Percentiles rank a stretch among this genome's conserved stretches.
Evolutionary conservation across 192 early-diverging fungal species (phyloP).

Genomic region (Linderina pennispora): DNA sequence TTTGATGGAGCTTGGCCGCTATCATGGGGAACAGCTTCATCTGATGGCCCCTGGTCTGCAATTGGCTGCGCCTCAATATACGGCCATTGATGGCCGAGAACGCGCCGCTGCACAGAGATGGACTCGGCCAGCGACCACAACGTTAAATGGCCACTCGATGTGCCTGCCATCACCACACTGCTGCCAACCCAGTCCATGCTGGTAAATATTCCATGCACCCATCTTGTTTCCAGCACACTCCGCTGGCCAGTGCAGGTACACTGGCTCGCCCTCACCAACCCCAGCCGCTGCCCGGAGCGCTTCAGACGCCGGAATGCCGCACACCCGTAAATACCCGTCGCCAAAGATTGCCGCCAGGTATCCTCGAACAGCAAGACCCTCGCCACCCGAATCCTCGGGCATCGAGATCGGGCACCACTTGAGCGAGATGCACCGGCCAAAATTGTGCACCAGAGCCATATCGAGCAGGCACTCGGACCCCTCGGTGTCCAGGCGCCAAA

Average conservation of each 20-base stretch:
- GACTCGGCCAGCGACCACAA: conserved; percentile 13
- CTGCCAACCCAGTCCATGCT: conserved; percentile 23
- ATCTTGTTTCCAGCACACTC: conserved; percentile 16
- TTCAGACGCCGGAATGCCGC: conserved; percentile 16
- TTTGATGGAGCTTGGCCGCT: background rate
- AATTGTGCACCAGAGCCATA: conserved; percentile 18
- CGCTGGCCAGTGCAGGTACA: conserved; percentile 24
- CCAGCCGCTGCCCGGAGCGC: background rate
- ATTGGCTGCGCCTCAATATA: too few species aligned
- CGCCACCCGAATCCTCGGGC: background rate
- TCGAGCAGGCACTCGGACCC: conserved; percentile 6
- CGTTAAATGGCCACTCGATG: conserved; percentile 14
- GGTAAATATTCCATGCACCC: conserved; percentile 22
- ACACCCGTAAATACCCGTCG: conserved; percentile 31
- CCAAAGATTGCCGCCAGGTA: conserved; percentile 31
- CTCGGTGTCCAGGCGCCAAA: conserved; percentile 20
- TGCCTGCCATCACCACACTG: conserved; percentile 23
- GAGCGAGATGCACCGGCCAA: conserved; percentile 22
- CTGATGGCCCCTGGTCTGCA: too few species aligned
- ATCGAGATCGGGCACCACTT: conserved; percentile 28
- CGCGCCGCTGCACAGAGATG: conserved; percentile 6
- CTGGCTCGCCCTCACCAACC: background rate
- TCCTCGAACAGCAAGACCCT: conserved; percentile 6
- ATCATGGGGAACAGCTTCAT: too few species aligned
- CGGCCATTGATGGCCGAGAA: too few species aligned